Conservation (phyloP, 495 filamentous ascomycete genomes). For the Daldinia childiae region DNA sequence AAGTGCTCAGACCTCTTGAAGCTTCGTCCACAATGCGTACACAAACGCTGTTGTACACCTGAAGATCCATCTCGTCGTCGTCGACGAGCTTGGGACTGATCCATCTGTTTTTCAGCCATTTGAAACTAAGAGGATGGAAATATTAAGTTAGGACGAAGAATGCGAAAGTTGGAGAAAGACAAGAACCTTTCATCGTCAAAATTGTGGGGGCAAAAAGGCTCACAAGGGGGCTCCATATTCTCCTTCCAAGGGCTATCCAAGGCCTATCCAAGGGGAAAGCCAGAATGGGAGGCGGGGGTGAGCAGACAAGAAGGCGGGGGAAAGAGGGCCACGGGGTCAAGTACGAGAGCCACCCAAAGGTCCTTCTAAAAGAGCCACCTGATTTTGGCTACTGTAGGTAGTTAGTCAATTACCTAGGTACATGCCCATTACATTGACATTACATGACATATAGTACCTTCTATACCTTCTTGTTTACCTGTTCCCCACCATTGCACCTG, state of each 20-base stretch:
- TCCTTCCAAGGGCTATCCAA: constrained; percentile 12
- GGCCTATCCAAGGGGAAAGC: constrained; percentile 3
- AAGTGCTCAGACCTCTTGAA: constrained; percentile 58
- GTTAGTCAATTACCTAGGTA: constrained; percentile 17
- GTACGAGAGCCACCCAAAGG: constrained; percentile 5
- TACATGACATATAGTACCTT: not conserved
- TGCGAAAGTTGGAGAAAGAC: constrained; percentile 40
- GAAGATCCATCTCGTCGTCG: constrained; percentile 49
- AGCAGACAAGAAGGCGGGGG: constrained; percentile 19
- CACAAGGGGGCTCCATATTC: constrained; percentile 22
- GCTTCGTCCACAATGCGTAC: constrained; percentile 48
- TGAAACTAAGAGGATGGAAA: constrained; percentile 25
- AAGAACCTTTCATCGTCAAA: constrained; percentile 45
- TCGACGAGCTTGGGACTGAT: constrained; percentile 47
- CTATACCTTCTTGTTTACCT: not conserved
- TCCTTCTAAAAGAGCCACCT: constrained; percentile 31
- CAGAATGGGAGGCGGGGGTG: constrained; percentile 5
- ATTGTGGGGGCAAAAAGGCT: constrained; percentile 41
- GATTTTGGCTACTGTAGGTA: constrained; percentile 29
- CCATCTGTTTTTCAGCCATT: constrained; percentile 51
- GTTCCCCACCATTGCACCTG: constrained; percentile 30
- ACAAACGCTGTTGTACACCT: constrained; percentile 45
- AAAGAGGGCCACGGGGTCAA: constrained; percentile 36
- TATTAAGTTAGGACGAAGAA: constrained; percentile 37
- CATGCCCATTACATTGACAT: not conserved